Evolutionary conservation across 179 eudicot genomes (phyloP).

Genomic region (Beta corolliflora): DNA sequence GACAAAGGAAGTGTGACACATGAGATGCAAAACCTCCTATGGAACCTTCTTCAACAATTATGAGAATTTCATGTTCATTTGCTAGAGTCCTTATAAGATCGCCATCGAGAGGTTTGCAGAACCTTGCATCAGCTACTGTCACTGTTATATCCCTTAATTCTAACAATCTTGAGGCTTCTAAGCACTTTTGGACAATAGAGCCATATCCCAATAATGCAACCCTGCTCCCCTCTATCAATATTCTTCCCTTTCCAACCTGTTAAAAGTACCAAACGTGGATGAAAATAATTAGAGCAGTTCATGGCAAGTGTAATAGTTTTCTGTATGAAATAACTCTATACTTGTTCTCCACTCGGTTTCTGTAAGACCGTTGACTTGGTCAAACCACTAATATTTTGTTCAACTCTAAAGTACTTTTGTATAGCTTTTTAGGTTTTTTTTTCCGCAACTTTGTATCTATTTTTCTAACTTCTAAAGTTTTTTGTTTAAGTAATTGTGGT

Average conservation of each 20-base stretch:
- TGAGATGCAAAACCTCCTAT: conserved; percentile 79
- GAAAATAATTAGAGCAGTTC: background rate
- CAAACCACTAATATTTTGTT: too few species aligned
- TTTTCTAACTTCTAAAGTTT: too few species aligned
- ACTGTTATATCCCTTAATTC: conserved; percentile 42
- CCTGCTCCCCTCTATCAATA: conserved; percentile 59
- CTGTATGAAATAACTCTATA: background rate
- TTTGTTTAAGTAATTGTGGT: too few species aligned
- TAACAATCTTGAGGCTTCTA: conserved; percentile 58
- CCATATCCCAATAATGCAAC: conserved; percentile 76
- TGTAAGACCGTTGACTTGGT: too few species aligned
- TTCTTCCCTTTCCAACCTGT: conserved; percentile 74
- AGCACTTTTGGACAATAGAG: conserved; percentile 58
- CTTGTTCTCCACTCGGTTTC: background rate
- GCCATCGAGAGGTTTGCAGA: conserved; percentile 77
- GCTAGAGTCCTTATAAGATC: conserved; percentile 60
- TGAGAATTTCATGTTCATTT: conserved; percentile 61
- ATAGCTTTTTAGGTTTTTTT: too few species aligned
- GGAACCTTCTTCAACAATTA: conserved; percentile 76
- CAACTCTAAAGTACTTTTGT: too few species aligned
- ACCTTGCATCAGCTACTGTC: conserved; percentile 77
- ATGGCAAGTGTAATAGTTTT: background rate
- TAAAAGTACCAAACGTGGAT: background rate
- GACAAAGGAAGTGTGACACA: conserved; percentile 61
- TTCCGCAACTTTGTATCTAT: too few species aligned